A percentile compares a stretch with the other conserved stretches of the same genome.
Conservation (phyloP, 805 yeast species). For the Clavispora vitiphila region DNA sequence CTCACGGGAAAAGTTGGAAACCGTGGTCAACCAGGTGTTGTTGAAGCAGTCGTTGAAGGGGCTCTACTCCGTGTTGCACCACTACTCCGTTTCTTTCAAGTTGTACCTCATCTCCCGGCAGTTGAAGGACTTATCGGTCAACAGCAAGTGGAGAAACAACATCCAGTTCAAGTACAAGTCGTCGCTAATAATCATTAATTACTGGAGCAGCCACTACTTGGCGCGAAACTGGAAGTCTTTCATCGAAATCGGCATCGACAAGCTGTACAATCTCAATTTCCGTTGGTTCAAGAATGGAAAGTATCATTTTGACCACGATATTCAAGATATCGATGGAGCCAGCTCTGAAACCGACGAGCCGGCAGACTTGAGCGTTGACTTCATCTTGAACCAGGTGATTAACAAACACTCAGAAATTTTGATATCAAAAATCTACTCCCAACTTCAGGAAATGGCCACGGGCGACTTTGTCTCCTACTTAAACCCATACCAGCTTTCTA, state of each 20-base stretch:
- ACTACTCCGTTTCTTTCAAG: conserved; percentile 60
- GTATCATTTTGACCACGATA: conserved; percentile 21
- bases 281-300: conserved; percentile 62
- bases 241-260: conserved; percentile 58
- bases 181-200: conserved; percentile 51
- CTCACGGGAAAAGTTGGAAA: conserved; percentile 44
- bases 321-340: conserved; percentile 6
- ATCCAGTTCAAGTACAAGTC: conserved; percentile 55
- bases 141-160: conserved; percentile 55
- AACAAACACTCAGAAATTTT: conserved; percentile 35
- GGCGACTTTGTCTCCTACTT: conserved; percentile 14
- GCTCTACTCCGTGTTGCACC: conserved; percentile 51
- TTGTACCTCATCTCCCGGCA: conserved; percentile 57
- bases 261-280: conserved; percentile 42
- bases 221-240: conserved; percentile 45
- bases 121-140: conserved; percentile 40
- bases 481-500: conserved; percentile 30
- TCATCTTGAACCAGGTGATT: conserved; percentile 29
- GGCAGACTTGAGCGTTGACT: conserved; percentile 32
- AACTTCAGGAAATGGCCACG: conserved; percentile 10
- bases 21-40: conserved; percentile 49
- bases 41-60: conserved; percentile 43
- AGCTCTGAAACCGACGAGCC: conserved; percentile 14
- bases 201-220: conserved; percentile 52
- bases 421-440: conserved; percentile 20